phyloP scores from a whole-genome alignment of 31 red algal species.

The Porphyra umbilicalis region DNA sequence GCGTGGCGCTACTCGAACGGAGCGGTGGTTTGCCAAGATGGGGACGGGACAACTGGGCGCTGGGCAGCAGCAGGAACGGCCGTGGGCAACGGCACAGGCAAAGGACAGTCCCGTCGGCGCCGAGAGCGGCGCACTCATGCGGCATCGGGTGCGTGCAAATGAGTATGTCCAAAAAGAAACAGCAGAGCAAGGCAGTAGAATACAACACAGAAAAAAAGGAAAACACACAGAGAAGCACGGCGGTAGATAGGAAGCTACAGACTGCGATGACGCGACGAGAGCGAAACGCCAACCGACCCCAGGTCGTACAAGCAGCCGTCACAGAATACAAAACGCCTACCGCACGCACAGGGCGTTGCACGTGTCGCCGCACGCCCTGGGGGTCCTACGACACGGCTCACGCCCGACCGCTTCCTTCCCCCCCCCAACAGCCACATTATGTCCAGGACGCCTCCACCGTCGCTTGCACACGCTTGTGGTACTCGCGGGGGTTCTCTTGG shows the following conservation, averaged over 20 bases:
- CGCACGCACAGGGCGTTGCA: background rate
- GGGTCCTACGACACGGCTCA: background rate
- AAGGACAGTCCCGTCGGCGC: too few species aligned
- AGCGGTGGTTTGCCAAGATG: background rate
- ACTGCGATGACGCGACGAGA: background rate
- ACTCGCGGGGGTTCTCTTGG: slow-evolving; percentile 94
- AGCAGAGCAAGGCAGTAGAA: background rate
- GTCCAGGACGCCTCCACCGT: slow-evolving; percentile 46
- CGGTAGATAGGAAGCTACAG: background rate
- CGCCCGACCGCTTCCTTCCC: slow-evolving; percentile 14
- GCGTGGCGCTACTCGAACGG: background rate
- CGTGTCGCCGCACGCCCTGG: background rate
- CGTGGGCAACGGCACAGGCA: too few species aligned
- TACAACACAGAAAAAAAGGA: background rate
- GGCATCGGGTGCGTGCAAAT: too few species aligned
- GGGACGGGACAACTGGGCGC: too few species aligned
- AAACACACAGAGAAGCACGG: background rate
- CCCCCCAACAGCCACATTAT: background rate
- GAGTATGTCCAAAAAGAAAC: background rate
- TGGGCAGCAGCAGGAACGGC: too few species aligned
- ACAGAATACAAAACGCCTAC: background rate
- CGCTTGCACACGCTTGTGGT: slow-evolving; percentile 81
- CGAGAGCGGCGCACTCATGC: too few species aligned
- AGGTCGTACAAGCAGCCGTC: background rate
- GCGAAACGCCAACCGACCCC: background rate